A percentile compares a stretch with the other conserved stretches of the same genome.
Evolutionary conservation across 2,329 filamentous ascomycete genomes (phyloP).

Genomic region (Penicillium palitans): DNA sequence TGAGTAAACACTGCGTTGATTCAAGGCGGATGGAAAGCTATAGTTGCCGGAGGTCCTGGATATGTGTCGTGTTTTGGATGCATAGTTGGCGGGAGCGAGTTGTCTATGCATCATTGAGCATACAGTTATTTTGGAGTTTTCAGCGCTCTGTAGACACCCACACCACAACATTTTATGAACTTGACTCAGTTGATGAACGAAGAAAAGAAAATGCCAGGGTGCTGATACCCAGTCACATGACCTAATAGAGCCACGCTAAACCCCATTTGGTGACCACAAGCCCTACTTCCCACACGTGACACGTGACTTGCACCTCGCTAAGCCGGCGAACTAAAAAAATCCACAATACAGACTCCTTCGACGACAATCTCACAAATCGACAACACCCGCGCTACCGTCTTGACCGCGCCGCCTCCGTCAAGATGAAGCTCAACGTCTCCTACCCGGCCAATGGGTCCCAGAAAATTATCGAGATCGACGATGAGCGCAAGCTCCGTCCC

Average conservation of each 20-base stretch:
- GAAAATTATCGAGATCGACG: constrained; percentile 98
- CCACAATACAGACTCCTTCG: constrained; percentile 39
- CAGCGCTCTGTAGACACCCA: background rate
- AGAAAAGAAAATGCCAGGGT: background rate
- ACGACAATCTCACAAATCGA: constrained; percentile 44
- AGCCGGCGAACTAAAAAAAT: constrained; percentile 39
- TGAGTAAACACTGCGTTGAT: background rate
- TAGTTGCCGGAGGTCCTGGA: background rate
- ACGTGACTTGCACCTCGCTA: constrained; percentile 43
- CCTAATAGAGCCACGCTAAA: constrained; percentile 27
- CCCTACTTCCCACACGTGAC: constrained; percentile 29
- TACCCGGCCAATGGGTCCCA: constrained; percentile 99
- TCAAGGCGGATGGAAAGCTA: background rate
- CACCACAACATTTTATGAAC: background rate
- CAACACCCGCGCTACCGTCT: constrained; percentile 48
- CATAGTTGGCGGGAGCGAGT: background rate
- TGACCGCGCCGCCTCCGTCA: constrained; percentile 52
- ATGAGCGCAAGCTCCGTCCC: constrained; percentile 98
- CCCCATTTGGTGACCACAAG: constrained; percentile 16
- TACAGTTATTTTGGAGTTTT: too few species aligned
- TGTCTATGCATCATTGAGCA: background rate
- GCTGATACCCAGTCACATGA: background rate
- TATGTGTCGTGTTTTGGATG: background rate
- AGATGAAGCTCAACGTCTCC: constrained; percentile 77
- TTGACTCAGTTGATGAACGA: background rate